A percentile compares a stretch with the other conserved stretches of the same genome.
These are phyloP conservation scores for Aspergillus ochraceoroseus DNA, from an alignment of 2,329 filamentous ascomycete genomes.

Conservation along the genomic window DNA sequence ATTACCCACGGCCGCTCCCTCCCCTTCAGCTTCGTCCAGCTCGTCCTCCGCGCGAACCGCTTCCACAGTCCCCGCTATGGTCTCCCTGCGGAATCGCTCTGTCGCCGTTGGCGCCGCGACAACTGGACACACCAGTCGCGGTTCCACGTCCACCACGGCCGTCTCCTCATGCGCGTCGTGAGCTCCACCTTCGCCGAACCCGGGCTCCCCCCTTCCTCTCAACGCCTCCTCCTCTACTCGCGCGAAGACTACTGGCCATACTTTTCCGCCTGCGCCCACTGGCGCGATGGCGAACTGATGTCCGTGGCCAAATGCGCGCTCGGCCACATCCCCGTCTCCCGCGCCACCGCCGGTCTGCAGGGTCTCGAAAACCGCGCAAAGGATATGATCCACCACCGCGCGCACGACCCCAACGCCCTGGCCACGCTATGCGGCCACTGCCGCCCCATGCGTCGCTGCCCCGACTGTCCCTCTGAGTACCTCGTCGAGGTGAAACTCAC, in stretches of 20 bases:
- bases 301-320: constrained; percentile 58
- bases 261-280: constrained; percentile 60
- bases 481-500: constrained; percentile 56
- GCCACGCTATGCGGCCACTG: constrained; percentile 51
- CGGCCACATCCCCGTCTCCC: constrained; percentile 51
- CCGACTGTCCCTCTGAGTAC: constrained; percentile 60
- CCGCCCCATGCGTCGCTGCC: constrained; percentile 56
- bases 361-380: constrained; percentile 43
- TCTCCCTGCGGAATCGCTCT: constrained; percentile 45
- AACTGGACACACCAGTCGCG: constrained; percentile 54
- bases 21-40: constrained; percentile 56
- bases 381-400: constrained; percentile 26
- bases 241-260: constrained; percentile 58
- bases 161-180: constrained; percentile 55
- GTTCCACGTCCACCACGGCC: constrained; percentile 51
- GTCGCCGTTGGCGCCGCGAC: constrained; percentile 52
- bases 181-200: constrained; percentile 52
- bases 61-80: constrained; percentile 46
- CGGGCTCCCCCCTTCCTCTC: constrained; percentile 49
- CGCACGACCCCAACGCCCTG: constrained; percentile 43
- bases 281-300: constrained; percentile 58
- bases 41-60: constrained; percentile 49
- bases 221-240: constrained; percentile 55
- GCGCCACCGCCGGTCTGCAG: constrained; percentile 37
- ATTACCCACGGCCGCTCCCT: constrained; percentile 53